phyloP scores from a whole-genome alignment of 306 rosid genomes.

The Rubus parviflorus region DNA sequence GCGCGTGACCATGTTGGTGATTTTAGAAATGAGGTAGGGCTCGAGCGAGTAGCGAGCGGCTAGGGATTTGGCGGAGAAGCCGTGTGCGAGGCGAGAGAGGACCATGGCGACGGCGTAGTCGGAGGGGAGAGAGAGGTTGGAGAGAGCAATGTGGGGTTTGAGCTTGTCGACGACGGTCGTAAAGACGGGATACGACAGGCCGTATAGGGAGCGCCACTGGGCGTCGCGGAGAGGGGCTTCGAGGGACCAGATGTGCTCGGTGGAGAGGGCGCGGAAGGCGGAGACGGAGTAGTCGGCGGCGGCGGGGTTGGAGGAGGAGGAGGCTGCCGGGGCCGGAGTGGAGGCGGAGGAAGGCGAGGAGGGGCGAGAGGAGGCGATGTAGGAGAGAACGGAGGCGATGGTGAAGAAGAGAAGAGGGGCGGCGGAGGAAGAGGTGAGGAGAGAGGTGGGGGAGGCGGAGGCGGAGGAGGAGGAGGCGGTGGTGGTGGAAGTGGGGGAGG shows the following conservation, averaged over 20 bases:
- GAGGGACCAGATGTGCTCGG: slow-evolving; percentile 95
- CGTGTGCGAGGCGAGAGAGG: slow-evolving; percentile 86
- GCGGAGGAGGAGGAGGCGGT: slow-evolving; percentile 34
- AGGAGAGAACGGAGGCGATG: slow-evolving; percentile 89
- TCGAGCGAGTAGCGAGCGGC: slow-evolving; percentile 82
- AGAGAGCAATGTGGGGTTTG: slow-evolving; percentile 76
- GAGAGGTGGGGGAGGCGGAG: slow-evolving; percentile 49
- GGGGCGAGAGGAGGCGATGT: slow-evolving; percentile 66
- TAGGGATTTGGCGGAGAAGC: slow-evolving; percentile 64
- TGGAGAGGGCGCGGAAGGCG: slow-evolving; percentile 87
- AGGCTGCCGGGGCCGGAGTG: slow-evolving; percentile 16
- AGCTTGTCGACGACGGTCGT: slow-evolving; percentile 89
- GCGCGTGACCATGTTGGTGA: slow-evolving; percentile 95
- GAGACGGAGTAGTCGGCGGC: slow-evolving; percentile 69
- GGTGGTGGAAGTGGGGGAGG: slow-evolving; percentile 41
- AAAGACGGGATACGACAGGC: slow-evolving; percentile 83
- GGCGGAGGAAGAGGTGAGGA: slow-evolving; percentile 75
- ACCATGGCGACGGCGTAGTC: slow-evolving; percentile 95
- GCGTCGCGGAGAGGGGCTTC: slow-evolving; percentile 92
- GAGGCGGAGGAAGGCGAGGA: slow-evolving; percentile 30
- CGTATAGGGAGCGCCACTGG: slow-evolving; percentile 90
- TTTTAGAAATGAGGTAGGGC: slow-evolving; percentile 88
- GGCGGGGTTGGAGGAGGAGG: slow-evolving; percentile 20
- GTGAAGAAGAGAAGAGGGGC: slow-evolving; percentile 97
- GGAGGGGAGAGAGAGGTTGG: slow-evolving; percentile 85